Evolutionary conservation across 2,329 filamentous ascomycete genomes (phyloP).

Genomic region (Phaeosphaeriaceae sp.): DNA sequence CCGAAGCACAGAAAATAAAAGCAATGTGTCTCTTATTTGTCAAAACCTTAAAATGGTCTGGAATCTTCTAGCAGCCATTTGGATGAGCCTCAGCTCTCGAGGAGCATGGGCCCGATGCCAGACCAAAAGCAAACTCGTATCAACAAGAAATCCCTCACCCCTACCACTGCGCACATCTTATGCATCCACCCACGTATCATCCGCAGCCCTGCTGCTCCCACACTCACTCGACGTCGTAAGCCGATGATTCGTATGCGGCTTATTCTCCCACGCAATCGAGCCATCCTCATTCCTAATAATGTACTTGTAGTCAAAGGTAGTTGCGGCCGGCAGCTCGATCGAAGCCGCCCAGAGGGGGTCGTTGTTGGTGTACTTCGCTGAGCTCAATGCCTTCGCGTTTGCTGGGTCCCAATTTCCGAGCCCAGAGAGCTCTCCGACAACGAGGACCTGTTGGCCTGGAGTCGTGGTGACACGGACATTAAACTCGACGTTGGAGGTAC

Average conservation of each 20-base stretch:
- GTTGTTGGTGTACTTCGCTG: conserved; percentile 53
- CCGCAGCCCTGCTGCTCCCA: conserved; percentile 22
- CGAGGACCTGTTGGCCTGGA: conserved; percentile 57
- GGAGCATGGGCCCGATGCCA: not conserved
- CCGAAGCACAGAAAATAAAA: not conserved
- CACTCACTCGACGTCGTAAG: conserved; percentile 38
- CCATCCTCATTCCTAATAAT: conserved; percentile 54
- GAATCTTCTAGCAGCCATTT: not conserved
- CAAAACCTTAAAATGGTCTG: not conserved
- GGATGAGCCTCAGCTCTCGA: not conserved
- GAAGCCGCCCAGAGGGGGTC: conserved; percentile 56
- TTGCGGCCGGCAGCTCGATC: conserved; percentile 51
- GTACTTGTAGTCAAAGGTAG: conserved; percentile 56
- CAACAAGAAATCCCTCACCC: not conserved
- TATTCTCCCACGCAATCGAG: conserved; percentile 55
- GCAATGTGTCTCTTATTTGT: not conserved
- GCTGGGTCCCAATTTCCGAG: conserved; percentile 55
- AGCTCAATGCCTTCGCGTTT: conserved; percentile 49
- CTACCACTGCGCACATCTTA: not conserved
- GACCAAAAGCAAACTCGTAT: not conserved
- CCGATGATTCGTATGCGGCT: conserved; percentile 54
- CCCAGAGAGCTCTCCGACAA: conserved; percentile 53
- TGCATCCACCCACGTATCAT: conserved; percentile 13
- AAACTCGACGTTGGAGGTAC: conserved; percentile 50
- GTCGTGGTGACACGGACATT: conserved; percentile 57